Conservation (phyloP, 352 stramenopile species). For the Phytophthora sojae region DNA sequence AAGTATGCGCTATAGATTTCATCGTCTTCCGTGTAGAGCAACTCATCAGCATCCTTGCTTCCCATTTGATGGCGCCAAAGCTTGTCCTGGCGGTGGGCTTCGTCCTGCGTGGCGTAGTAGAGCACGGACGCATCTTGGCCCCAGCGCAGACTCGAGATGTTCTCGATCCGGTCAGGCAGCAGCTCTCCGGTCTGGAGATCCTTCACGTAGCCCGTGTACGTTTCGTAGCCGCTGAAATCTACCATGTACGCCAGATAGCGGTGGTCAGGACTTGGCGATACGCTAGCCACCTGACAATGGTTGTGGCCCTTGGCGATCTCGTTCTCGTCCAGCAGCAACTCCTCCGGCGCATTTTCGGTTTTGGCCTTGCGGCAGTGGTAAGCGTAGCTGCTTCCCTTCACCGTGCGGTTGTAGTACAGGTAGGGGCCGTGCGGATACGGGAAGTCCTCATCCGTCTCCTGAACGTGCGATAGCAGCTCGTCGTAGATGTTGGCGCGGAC, state of each 20-base stretch:
- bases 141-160: conserved; percentile 93
- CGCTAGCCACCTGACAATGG: conserved; percentile 82
- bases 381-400: conserved; percentile 86
- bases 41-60: conserved; percentile 71
- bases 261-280: conserved; percentile 90
- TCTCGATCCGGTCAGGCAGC: conserved; percentile 78
- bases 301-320: conserved; percentile 87
- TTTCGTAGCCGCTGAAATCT: conserved; percentile 95
- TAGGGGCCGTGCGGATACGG: conserved; percentile 85
- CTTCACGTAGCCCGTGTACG: conserved; percentile 92
- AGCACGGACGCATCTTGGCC: conserved; percentile 89
- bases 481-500: conserved; percentile 92
- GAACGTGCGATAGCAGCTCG: conserved; percentile 92
- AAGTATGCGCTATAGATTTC: conserved; percentile 94
- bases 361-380: conserved; percentile 85
- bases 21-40: conserved; percentile 96
- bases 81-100: conserved; percentile 93
- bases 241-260: conserved; percentile 94
- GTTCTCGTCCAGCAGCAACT: conserved; percentile 96
- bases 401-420: conserved; percentile 91
- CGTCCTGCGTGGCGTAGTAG: conserved; percentile 95
- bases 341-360: conserved; percentile 75
- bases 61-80: conserved; percentile 93
- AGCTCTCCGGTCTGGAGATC: conserved; percentile 78
- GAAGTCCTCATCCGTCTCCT: conserved; percentile 89